Evolutionary conservation across 1,139 yeast genomes (phyloP).

Genomic region (Nakaseomyces sp.): DNA sequence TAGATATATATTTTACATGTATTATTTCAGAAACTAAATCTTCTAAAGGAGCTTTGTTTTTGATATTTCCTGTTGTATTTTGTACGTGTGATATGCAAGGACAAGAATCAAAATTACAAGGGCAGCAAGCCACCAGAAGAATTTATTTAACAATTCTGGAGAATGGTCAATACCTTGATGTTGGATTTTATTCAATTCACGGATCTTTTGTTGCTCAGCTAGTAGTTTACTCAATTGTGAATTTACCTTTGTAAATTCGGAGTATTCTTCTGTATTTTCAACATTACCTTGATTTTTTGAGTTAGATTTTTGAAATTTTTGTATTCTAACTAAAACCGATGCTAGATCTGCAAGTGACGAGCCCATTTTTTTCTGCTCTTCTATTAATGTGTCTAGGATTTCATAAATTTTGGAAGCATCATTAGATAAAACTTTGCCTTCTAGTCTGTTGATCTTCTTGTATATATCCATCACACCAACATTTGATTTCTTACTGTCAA

Average conservation of each 20-base stretch:
- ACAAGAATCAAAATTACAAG: slow-evolving; percentile 29
- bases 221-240: slow-evolving; percentile 28
- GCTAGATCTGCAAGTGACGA: slow-evolving; percentile 7
- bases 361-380: slow-evolving; percentile 21
- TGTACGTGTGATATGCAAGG: slow-evolving; percentile 35
- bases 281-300: slow-evolving; percentile 6
- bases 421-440: slow-evolving; percentile 30
- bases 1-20: not conserved
- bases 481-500: slow-evolving; percentile 21
- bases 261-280: slow-evolving; percentile 21
- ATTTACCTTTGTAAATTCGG: slow-evolving; percentile 28
- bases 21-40: not conserved
- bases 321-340: slow-evolving; percentile 8
- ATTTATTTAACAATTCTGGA: slow-evolving; percentile 30
- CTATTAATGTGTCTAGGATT: slow-evolving; percentile 17
- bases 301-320: slow-evolving; percentile 7
- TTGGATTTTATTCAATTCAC: slow-evolving; percentile 24
- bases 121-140: slow-evolving; percentile 33
- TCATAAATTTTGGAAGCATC: slow-evolving; percentile 22
- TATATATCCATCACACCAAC: slow-evolving; percentile 24
- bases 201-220: slow-evolving; percentile 30
- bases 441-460: slow-evolving; percentile 28
- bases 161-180: slow-evolving; percentile 23
- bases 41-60: slow-evolving; percentile 33
- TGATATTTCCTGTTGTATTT: slow-evolving; percentile 34